phyloP scores from a whole-genome alignment of 768 basidiomycete species.

The Daedaleopsis sinensis region DNA sequence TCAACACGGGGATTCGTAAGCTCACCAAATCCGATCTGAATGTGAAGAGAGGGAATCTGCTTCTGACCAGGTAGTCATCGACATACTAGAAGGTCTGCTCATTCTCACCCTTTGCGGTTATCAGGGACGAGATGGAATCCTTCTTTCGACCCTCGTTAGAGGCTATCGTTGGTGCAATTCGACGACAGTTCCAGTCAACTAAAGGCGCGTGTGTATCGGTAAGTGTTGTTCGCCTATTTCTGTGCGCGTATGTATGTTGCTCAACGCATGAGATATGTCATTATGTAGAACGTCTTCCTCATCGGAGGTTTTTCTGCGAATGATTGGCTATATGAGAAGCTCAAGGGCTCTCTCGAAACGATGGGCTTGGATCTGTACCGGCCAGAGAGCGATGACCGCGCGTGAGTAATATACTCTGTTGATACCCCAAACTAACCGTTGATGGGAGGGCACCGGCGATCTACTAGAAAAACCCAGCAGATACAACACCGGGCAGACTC shows the following conservation, averaged over 20 bases:
- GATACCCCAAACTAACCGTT: no score
- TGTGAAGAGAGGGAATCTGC: conserved; percentile 42
- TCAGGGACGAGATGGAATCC: conserved; percentile 39
- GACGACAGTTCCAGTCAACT: conserved; percentile 8
- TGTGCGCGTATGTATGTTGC: conserved; percentile 31
- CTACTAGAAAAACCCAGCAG: no score
- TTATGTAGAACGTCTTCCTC: conserved; percentile 70
- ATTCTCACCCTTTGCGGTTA: no score
- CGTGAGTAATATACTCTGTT: conserved; percentile 42
- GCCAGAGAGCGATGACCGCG: conserved; percentile 66
- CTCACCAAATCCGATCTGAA: conserved; percentile 47
- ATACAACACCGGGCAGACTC: no score
- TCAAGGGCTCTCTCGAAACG: conserved; percentile 62
- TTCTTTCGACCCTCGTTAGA: conserved; percentile 50
- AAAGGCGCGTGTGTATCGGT: background rate
- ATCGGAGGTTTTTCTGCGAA: conserved; percentile 85
- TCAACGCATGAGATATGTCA: no score
- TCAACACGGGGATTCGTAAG: conserved; percentile 24
- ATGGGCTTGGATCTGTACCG: conserved; percentile 62
- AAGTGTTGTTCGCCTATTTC: background rate
- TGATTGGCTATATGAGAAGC: conserved; percentile 73
- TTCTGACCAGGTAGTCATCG: conserved; percentile 30
- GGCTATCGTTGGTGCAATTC: conserved; percentile 33
- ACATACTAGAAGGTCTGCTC: background rate
- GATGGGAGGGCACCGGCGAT: no score